phyloP scores from a whole-genome alignment of 148 eudicot genomes.

The Rhododendron simsii region DNA sequence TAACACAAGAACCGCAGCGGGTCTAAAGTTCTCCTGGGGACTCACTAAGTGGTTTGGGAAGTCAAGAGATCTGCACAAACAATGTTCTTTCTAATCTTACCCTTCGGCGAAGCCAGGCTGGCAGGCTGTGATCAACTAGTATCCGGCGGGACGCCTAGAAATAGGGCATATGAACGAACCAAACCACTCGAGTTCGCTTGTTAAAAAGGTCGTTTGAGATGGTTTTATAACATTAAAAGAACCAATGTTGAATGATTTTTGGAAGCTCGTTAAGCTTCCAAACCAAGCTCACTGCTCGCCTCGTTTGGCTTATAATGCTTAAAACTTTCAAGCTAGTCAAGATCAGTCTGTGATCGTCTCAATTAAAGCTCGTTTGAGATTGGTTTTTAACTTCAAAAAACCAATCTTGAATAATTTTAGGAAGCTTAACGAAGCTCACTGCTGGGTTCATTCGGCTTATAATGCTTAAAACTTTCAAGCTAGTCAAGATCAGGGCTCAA shows the following conservation, averaged over 20 bases:
- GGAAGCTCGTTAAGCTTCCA: too few species aligned
- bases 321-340: too few species aligned
- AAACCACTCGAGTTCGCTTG: too few species aligned
- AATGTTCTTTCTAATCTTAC: background rate
- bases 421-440: background rate
- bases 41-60: background rate
- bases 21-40: background rate
- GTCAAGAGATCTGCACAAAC: background rate
- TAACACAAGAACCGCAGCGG: too few species aligned
- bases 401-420: background rate
- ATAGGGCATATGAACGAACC: too few species aligned
- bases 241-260: too few species aligned
- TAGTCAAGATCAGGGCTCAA: background rate
- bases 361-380: too few species aligned
- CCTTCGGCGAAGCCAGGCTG: background rate
- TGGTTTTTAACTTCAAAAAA: background rate
- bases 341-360: too few species aligned
- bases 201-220: too few species aligned
- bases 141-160: background rate
- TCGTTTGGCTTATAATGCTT: too few species aligned
- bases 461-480: background rate
- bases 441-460: background rate
- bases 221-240: too few species aligned
- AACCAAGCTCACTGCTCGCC: too few species aligned
- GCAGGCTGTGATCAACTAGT: background rate